phyloP scores from a whole-genome alignment of 2,329 filamentous ascomycete species.

The Penicillium sp. region DNA sequence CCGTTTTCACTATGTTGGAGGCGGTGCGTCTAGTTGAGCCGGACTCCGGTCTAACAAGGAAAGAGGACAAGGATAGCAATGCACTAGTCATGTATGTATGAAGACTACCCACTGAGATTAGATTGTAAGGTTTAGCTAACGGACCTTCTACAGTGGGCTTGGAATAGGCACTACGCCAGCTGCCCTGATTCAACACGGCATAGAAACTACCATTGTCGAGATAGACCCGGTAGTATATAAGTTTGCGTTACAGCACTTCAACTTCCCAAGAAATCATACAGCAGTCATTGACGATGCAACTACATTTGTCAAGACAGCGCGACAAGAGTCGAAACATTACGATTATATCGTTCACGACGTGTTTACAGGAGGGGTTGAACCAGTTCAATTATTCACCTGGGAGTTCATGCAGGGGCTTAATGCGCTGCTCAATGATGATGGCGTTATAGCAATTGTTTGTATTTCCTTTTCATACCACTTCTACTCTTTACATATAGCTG shows the following conservation, averaged over 20 bases:
- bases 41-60: constrained; percentile 30
- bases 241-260: constrained; percentile 79
- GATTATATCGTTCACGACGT: constrained; percentile 98
- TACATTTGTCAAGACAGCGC: constrained; percentile 56
- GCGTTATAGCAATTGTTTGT: constrained; percentile 81
- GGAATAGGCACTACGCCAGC: constrained; percentile 90
- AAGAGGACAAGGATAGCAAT: constrained; percentile 62
- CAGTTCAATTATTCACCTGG: constrained; percentile 78
- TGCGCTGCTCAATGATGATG: constrained; percentile 68
- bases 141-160: constrained; percentile 59
- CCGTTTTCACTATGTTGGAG: constrained; percentile 94
- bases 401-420: constrained; percentile 74
- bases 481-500: constrained; percentile 12
- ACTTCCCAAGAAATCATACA: constrained; percentile 70
- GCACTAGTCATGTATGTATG: constrained; percentile 84
- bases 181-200: constrained; percentile 79
- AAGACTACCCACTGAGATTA: constrained; percentile 10
- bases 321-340: constrained; percentile 53
- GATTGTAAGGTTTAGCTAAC: background rate
- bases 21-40: constrained; percentile 75
- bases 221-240: constrained; percentile 86
- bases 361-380: constrained; percentile 93
- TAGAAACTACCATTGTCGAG: constrained; percentile 90
- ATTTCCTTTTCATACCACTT: background rate
- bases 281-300: constrained; percentile 80